phyloP scores from a whole-genome alignment of 306 rosid species.

The Vicia villosa region DNA sequence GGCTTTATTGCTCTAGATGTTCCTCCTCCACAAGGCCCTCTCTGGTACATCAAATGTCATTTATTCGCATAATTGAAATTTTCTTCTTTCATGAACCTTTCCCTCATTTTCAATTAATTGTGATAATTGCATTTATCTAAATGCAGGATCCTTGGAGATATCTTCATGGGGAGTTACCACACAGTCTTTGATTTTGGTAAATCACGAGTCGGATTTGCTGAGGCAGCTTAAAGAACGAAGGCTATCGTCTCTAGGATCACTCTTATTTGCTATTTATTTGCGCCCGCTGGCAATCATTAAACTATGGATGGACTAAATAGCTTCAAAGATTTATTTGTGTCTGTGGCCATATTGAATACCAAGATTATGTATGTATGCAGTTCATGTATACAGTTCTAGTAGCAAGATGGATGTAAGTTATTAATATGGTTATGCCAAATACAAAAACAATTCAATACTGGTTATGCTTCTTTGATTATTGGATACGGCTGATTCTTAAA shows the following conservation, averaged over 20 bases:
- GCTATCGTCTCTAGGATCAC: background rate
- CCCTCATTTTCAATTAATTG: background rate
- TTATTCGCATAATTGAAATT: background rate
- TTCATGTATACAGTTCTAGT: background rate
- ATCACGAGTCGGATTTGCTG: conserved; percentile 79
- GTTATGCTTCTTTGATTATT: too few relatives aligned
- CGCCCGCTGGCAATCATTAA: conserved; percentile 13
- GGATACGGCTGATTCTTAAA: too few relatives aligned
- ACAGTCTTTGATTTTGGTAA: conserved; percentile 83
- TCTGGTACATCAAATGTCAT: conserved; percentile 60
- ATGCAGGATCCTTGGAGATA: conserved; percentile 87
- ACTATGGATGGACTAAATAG: conserved; percentile 6
- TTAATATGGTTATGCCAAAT: background rate
- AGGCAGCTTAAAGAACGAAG: conserved; percentile 62
- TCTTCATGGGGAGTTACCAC: conserved; percentile 94
- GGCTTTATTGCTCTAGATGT: conserved; percentile 76
- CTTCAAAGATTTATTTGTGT: background rate
- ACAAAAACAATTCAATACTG: too few relatives aligned
- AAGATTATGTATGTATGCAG: background rate
- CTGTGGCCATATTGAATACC: background rate
- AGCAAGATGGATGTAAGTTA: background rate
- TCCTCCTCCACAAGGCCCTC: conserved; percentile 91
- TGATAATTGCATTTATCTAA: background rate
- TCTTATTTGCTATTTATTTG: conserved; percentile 13
- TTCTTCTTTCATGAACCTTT: background rate